phyloP scores from a whole-genome alignment of 805 yeast species.

The Yamadazyma sp. region DNA sequence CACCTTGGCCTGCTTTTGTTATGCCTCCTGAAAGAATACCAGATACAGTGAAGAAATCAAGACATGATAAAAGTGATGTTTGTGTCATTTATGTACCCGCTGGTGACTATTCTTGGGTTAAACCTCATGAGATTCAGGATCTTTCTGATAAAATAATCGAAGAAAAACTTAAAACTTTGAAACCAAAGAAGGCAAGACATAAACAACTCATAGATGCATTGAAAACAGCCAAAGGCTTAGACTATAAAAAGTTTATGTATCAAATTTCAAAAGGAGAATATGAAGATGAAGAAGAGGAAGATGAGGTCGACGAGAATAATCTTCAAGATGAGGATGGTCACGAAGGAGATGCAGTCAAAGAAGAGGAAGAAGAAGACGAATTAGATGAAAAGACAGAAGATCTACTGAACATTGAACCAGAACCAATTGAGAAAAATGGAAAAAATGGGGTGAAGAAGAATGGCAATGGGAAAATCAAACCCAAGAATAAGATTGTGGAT shows the following conservation, averaged over 20 bases:
- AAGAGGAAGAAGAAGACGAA: conserved; percentile 15
- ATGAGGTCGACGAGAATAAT: conserved; percentile 24
- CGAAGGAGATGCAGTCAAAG: conserved; percentile 18
- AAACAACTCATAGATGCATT: conserved; percentile 31
- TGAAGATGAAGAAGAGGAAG: conserved; percentile 23
- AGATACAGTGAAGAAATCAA: conserved; percentile 28
- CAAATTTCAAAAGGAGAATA: conserved; percentile 20
- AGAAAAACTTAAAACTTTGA: conserved; percentile 15
- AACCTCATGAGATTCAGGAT: conserved; percentile 33
- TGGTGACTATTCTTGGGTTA: conserved; percentile 45
- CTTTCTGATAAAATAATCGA: conserved; percentile 28
- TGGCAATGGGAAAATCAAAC: neutral
- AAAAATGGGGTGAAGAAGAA: conserved; percentile 2
- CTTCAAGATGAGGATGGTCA: too few species aligned
- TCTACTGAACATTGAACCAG: conserved; percentile 2
- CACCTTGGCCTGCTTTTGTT: conserved; percentile 51
- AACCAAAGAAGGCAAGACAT: conserved; percentile 19
- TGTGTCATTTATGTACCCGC: conserved; percentile 47
- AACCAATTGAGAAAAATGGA: conserved; percentile 3
- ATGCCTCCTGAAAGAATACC: conserved; percentile 40
- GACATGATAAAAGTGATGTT: conserved; percentile 32
- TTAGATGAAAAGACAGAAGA: conserved; percentile 6
- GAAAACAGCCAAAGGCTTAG: conserved; percentile 33
- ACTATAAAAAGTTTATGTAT: conserved; percentile 35
- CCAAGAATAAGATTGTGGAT: neutral